Conservation (phyloP, 805 yeast genomes). For the Starmerella apicola region DNA sequence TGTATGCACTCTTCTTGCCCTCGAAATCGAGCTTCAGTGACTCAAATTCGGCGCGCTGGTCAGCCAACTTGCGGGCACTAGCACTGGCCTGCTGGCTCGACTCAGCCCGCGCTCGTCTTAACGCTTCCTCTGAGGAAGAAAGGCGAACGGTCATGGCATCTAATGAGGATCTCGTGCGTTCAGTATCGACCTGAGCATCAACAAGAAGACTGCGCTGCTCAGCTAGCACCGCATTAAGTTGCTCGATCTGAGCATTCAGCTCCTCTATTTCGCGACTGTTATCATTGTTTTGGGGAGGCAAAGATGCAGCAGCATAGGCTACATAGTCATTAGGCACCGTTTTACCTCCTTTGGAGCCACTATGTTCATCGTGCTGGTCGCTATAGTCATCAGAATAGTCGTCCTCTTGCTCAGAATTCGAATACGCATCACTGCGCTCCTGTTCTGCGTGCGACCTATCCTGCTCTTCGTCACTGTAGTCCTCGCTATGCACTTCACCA, state of each 20-base stretch:
- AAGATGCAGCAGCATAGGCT: too few species aligned
- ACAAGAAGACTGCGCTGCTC: slow-evolving; percentile 8
- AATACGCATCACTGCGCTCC: too few species aligned
- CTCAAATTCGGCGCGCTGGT: slow-evolving; percentile 3
- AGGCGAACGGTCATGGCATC: slow-evolving; percentile 3
- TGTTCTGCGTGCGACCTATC: too few species aligned
- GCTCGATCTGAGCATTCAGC: slow-evolving; percentile 7
- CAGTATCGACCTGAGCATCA: slow-evolving; percentile 4
- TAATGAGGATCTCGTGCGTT: slow-evolving; percentile 5
- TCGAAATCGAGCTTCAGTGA: slow-evolving; percentile 3
- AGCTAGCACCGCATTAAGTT: slow-evolving; percentile 8
- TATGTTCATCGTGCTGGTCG: too few species aligned
- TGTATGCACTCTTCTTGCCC: slow-evolving; percentile 5
- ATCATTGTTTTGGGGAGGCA: too few species aligned
- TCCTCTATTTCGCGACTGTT: background rate
- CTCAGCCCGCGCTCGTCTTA: slow-evolving; percentile 4
- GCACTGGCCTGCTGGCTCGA: slow-evolving; percentile 3
- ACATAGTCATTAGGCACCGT: too few species aligned
- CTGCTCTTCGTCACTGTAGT: too few species aligned
- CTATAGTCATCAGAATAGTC: too few species aligned
- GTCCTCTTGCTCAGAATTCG: too few species aligned
- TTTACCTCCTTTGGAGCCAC: too few species aligned
- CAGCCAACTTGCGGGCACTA: slow-evolving; percentile 5
- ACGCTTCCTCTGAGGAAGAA: slow-evolving; percentile 1
- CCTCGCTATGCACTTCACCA: background rate